phyloP scores from a whole-genome alignment of 1,284 basidiomycete genomes.

The Rhodotorula sp. region DNA sequence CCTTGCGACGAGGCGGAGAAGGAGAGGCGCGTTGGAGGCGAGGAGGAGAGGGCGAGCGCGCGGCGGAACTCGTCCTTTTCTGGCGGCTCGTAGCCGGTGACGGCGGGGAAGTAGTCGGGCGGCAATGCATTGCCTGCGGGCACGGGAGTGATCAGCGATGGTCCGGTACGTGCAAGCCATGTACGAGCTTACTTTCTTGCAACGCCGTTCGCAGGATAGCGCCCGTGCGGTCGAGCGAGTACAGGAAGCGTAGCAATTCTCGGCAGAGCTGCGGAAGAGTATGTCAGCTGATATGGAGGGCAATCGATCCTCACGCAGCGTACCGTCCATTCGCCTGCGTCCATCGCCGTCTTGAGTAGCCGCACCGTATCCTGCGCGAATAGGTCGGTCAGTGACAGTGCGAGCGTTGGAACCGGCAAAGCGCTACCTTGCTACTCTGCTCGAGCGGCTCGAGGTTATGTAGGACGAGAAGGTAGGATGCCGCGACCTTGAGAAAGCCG shows the following conservation, averaged over 20 bases:
- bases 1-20: too few species aligned
- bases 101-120: background rate
- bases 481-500: conserved; percentile 79
- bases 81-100: background rate
- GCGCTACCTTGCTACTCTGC: conserved; percentile 56
- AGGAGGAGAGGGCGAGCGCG: background rate
- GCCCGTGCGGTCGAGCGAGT: conserved; percentile 77
- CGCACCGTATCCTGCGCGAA: conserved; percentile 63
- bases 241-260: conserved; percentile 85
- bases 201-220: conserved; percentile 57
- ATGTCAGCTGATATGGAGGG: background rate
- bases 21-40: too few species aligned
- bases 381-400: background rate
- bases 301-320: background rate
- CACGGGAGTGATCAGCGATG: too few species aligned
- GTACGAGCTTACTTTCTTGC: conserved; percentile 27
- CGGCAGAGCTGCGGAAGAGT: conserved; percentile 65
- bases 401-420: rapidly evolving
- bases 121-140: background rate
- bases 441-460: conserved; percentile 89
- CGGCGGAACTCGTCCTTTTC: background rate
- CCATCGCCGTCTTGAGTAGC: conserved; percentile 69
- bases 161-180: too few species aligned
- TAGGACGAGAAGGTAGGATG: conserved; percentile 86
- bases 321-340: conserved; percentile 56